Percentiles rank a stretch among this genome's conserved stretches.
These are phyloP conservation scores for Mortierella antarctica DNA, from an alignment of 192 early-diverging fungal species.

Conservation along the genomic window DNA sequence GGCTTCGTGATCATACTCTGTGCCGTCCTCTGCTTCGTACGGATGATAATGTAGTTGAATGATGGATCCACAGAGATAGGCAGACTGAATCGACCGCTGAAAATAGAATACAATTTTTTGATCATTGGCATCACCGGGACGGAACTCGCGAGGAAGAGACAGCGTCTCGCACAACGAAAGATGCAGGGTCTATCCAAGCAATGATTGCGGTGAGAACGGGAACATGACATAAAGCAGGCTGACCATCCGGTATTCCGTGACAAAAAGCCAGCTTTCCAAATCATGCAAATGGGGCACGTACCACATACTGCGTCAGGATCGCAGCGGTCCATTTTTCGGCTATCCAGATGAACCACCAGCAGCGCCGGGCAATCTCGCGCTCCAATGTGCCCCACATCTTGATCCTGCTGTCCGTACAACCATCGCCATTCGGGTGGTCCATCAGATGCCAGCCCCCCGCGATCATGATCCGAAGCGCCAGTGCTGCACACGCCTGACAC, in stretches of 20 bases:
- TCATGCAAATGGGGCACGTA: background rate
- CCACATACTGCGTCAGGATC: slow-evolving; percentile 50
- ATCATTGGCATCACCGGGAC: slow-evolving; percentile 32
- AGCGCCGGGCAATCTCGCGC: slow-evolving; percentile 53
- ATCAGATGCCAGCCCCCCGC: slow-evolving; percentile 53
- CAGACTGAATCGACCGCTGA: slow-evolving; percentile 38
- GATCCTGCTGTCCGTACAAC: slow-evolving; percentile 49
- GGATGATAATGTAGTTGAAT: slow-evolving; percentile 52
- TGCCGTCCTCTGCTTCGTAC: slow-evolving; percentile 49
- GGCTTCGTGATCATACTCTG: slow-evolving; percentile 41
- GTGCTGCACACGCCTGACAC: slow-evolving; percentile 42
- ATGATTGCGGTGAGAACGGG: background rate
- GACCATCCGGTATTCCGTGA: background rate
- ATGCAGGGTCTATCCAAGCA: slow-evolving; percentile 36
- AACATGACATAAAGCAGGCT: background rate
- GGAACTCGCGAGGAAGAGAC: slow-evolving; percentile 40
- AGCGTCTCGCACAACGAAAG: slow-evolving; percentile 48
- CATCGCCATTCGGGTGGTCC: slow-evolving; percentile 50
- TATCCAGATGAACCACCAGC: slow-evolving; percentile 51
- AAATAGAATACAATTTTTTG: slow-evolving; percentile 24
- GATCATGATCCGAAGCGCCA: slow-evolving; percentile 52
- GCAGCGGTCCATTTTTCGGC: slow-evolving; percentile 49
- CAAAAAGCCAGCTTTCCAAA: background rate
- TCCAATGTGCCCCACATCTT: slow-evolving; percentile 54
- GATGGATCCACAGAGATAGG: slow-evolving; percentile 38